Conservation (phyloP, 805 yeast species). For the Huiozyma sinensis region DNA sequence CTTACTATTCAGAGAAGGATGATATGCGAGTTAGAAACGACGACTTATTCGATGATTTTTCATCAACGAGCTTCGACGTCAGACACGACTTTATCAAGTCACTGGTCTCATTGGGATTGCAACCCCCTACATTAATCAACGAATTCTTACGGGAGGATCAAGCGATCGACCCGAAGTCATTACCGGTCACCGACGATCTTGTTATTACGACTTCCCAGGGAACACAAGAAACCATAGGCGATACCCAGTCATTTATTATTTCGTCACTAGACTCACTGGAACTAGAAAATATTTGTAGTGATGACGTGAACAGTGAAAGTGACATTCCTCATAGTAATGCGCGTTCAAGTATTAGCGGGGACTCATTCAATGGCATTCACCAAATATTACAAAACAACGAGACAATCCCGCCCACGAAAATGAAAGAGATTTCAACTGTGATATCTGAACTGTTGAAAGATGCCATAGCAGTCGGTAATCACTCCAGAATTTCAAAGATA, state of each 20-base stretch:
- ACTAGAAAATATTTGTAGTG: conserved; percentile 16
- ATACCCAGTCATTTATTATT: conserved; percentile 22
- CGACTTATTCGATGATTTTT: conserved; percentile 42
- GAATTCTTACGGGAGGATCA: conserved; percentile 32
- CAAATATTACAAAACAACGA: conserved; percentile 40
- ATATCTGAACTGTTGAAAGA: conserved; percentile 26
- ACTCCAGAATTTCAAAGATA: conserved; percentile 37
- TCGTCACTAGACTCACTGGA: conserved; percentile 20
- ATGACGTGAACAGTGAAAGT: not conserved
- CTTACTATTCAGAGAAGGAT: conserved; percentile 28
- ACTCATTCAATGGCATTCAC: conserved; percentile 38
- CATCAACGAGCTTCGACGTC: conserved; percentile 36
- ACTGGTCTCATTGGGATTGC: conserved; percentile 32
- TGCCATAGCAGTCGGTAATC: conserved; percentile 34
- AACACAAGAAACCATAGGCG: conserved; percentile 24
- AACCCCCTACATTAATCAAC: conserved; percentile 27
- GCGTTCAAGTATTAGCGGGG: not conserved
- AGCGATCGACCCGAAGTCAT: conserved; percentile 26
- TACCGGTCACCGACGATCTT: conserved; percentile 27
- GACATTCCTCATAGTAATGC: no score
- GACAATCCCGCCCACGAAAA: conserved; percentile 36
- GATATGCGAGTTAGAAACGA: conserved; percentile 31
- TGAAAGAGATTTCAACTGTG: conserved; percentile 34
- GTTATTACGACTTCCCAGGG: conserved; percentile 25
- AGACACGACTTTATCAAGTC: conserved; percentile 42